Evolutionary conservation across 2,329 filamentous ascomycete genomes (phyloP), one percentile per base, ranked within the genome.

Genomic region (Fusarium goolgardi): DNA sequence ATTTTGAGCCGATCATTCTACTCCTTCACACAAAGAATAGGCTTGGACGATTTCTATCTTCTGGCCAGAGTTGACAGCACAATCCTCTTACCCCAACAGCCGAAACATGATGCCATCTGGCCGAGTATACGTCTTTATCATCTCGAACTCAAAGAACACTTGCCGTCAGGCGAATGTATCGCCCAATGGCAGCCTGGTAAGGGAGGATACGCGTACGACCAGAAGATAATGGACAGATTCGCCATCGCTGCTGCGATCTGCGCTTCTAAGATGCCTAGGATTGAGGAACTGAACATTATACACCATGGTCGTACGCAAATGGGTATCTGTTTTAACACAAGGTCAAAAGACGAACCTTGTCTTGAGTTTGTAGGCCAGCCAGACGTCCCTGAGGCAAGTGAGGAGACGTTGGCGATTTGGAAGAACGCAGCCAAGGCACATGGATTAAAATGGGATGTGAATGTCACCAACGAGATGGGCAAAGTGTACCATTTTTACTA

Each of bases 41-140:
- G 16, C 12, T 25, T 65, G 2, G 18, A 41, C 5, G 47, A 59
- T n/a, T 63, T 65, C 5, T 47, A 25, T 12, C 23, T 65, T 6
- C 15, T 40, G 6, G 62, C 52, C 15, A 63, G 62, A 16, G 54
- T 65, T 10, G 62, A 65, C 15, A 59, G 54, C 12, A 55, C 23
- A 2, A 64, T 65, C 7, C 25, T 65, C 18, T 64, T 55, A 32
- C 62, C 59, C 4, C 35, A 39, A 1, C 3, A 46, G 6, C 13
- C 39, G 1, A 21, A 18, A 3, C 3, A 5, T 12, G 8, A 50
- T 18, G 23, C 32, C 13, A 3, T 39, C 9, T 63, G 59, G 53
- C 59, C 62, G 1, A 65, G 18, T 13, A 2, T 65, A 32, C 15
- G 27, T 4, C 3, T 3, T 9, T 46, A 59, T 10, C 34, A 59